Percentiles rank a stretch among this genome's conserved stretches.
Evolutionary conservation across 768 basidiomycete genomes (phyloP).

Genomic region (Auriculariales sp.): DNA sequence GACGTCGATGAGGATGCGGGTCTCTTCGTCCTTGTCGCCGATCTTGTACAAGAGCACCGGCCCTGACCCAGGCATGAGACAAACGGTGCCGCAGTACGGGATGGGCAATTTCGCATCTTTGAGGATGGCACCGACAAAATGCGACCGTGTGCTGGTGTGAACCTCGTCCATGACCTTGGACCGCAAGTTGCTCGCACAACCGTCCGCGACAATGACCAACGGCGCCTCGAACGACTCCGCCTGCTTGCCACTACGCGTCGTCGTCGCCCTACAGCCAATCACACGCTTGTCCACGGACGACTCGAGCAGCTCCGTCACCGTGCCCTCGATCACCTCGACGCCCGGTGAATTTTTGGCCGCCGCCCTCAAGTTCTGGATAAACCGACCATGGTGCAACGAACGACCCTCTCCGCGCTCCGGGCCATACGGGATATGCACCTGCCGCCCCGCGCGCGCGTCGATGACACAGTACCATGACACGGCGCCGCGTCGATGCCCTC

Average conservation of each 20-base stretch:
- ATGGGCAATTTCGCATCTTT: conserved; percentile 64
- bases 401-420: conserved; percentile 62
- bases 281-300: conserved; percentile 36
- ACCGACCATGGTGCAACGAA: conserved; percentile 87
- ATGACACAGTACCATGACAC: conserved; percentile 80
- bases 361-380: conserved; percentile 65
- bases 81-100: conserved; percentile 71
- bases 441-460: conserved; percentile 31
- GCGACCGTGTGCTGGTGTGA: conserved; percentile 37
- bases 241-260: conserved; percentile 20
- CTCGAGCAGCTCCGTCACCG: conserved; percentile 61
- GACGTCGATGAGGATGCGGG: conserved; percentile 86
- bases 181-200: conserved; percentile 90
- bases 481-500: conserved; percentile 82
- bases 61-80: conserved; percentile 62
- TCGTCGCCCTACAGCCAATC: conserved; percentile 51
- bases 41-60: conserved; percentile 93
- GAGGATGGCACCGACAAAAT: conserved; percentile 79
- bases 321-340: conserved; percentile 77
- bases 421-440: conserved; percentile 75
- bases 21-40: conserved; percentile 51
- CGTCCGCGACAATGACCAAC: conserved; percentile 82
- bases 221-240: conserved; percentile 53
- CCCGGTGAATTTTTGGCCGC: conserved; percentile 43
- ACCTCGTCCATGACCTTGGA: conserved; percentile 34